Evolutionary conservation across 345 rosid genomes (phyloP), one percentile per base, ranked within the genome.

Genomic region (Arabidopsis thaliana): DNA sequence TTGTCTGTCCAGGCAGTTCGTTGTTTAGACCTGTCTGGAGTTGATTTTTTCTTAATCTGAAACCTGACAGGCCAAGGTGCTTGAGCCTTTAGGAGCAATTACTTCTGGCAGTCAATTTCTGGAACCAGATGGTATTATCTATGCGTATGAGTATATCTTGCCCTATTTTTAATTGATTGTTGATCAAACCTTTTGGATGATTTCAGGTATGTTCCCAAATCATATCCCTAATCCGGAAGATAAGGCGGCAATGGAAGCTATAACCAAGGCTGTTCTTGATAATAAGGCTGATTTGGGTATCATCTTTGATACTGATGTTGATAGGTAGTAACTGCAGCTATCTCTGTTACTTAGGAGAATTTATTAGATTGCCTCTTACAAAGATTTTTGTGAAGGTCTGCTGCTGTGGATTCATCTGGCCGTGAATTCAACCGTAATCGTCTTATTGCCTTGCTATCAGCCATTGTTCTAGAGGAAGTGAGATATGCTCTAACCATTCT

Each of bases 151-250:
- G 24, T 71, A 71, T 25, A 12, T 33, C 28, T 51, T 52, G 52
- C 42, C 33, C 62, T 42, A 76, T 59, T 38, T 38, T 34, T 75
- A 11, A 71, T 36, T 7, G 22, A 63, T 63, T n/a, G 32, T 23
- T 78, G 30, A 72, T 45, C 7, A 34, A 65, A 36, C 59, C 12
- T 53, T 69, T 8, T 60, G 44, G 75, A 38, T 55, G 75, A 38
- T 55, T 68, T 61, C 85, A 95, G 97, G 98, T 75, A 62, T 88
- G 86, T 95, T 95, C 74, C 98, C 99, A 2, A 95, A 95, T 78
- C 99, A 95, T 83, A 95, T 93, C 71, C 99, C 99, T 33, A 95
- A 95, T 65, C 99, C 96, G 10, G 99, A 95, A 88, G 98, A 95
- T 73, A 93, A 93, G 83, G 73, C 79, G 16, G 98, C 98, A 30